Percentiles rank a stretch among this genome's conserved stretches.
These are phyloP conservation scores for Neurospora sublineolata DNA, from an alignment of 495 filamentous ascomycete species.

Conservation along the genomic window DNA sequence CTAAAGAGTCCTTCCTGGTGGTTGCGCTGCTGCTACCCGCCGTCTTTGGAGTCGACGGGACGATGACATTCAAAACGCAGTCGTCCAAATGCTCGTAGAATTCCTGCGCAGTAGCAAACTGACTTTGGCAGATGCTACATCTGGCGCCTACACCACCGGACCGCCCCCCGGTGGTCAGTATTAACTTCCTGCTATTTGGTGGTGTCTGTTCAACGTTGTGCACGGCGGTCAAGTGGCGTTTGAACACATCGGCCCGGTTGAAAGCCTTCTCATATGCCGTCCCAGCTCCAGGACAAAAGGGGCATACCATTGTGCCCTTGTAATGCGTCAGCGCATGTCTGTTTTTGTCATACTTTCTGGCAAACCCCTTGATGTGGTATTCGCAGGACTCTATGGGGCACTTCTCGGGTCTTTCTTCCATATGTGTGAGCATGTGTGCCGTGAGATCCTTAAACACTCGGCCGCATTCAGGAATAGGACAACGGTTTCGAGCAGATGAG, in stretches of 20 bases:
- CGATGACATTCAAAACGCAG: conserved; percentile 91
- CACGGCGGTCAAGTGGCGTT: conserved; percentile 86
- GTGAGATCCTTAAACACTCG: conserved; percentile 89
- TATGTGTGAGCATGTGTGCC: conserved; percentile 94
- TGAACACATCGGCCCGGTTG: conserved; percentile 98
- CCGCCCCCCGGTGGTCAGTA: conserved; percentile 15
- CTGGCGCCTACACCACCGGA: conserved; percentile 61
- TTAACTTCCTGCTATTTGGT: conserved; percentile 76
- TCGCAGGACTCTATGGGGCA: conserved; percentile 91
- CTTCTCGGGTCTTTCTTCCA: conserved; percentile 87
- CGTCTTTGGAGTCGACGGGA: conserved; percentile 63
- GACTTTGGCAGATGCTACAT: conserved; percentile 89
- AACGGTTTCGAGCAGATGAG: conserved; percentile 42
- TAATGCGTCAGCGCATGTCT: conserved; percentile 97
- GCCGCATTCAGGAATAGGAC: conserved; percentile 75
- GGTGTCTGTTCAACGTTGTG: conserved; percentile 93
- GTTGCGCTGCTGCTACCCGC: conserved; percentile 11
- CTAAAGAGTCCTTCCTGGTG: conserved; percentile 18
- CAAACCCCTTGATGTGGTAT: conserved; percentile 92
- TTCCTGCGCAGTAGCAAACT: conserved; percentile 86
- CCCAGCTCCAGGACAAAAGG: conserved; percentile 89
- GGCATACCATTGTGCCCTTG: conserved; percentile 98
- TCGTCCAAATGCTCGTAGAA: conserved; percentile 99
- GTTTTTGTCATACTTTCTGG: conserved; percentile 97
- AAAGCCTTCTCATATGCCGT: conserved; percentile 94